Evolutionary conservation across 116 monocot species (phyloP).

Genomic region (Cymodocea nodosa): DNA sequence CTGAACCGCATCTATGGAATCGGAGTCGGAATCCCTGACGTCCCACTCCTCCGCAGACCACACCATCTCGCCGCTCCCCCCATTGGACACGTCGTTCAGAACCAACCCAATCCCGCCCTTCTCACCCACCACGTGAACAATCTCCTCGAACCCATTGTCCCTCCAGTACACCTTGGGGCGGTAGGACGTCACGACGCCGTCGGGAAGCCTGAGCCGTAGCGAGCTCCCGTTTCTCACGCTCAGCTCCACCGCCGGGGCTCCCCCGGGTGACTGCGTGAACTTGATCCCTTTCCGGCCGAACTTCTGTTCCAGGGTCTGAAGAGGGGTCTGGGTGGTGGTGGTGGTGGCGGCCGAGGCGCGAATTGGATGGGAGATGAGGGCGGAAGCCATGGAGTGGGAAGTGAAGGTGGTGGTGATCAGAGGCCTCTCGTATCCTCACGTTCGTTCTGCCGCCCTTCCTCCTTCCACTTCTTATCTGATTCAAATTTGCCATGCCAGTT

Average conservation of each 20-base stretch:
- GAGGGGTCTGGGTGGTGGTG: conserved; percentile 4
- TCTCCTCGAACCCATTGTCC: conserved; percentile 21
- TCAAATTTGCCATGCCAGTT: too few species aligned
- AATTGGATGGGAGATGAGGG: conserved; percentile 8
- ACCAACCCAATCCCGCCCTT: conserved; percentile 20
- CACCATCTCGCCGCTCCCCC: neutral
- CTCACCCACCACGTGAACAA: conserved; percentile 12
- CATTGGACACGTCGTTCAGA: conserved; percentile 4
- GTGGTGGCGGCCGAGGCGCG: conserved; percentile 6
- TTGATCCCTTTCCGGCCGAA: conserved; percentile 22
- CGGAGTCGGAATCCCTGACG: conserved; percentile 19
- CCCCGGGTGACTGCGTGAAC: conserved; percentile 9
- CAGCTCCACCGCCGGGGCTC: conserved; percentile 11
- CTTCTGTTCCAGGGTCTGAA: conserved; percentile 10
- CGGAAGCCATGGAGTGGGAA: conserved; percentile 14
- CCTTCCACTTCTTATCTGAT: too few species aligned
- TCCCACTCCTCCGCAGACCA: conserved; percentile 12
- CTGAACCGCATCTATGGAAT: conserved; percentile 27
- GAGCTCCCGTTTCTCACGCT: conserved; percentile 22
- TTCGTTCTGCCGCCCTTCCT: too few species aligned
- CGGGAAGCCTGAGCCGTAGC: conserved; percentile 9
- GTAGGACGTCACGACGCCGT: conserved; percentile 24
- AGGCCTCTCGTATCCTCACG: too few species aligned
- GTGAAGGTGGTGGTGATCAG: neutral
- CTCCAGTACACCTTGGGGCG: conserved; percentile 27